Evolutionary conservation across 345 rosid genomes (phyloP).

Genomic region (Diplotaxis tenuifolia): DNA sequence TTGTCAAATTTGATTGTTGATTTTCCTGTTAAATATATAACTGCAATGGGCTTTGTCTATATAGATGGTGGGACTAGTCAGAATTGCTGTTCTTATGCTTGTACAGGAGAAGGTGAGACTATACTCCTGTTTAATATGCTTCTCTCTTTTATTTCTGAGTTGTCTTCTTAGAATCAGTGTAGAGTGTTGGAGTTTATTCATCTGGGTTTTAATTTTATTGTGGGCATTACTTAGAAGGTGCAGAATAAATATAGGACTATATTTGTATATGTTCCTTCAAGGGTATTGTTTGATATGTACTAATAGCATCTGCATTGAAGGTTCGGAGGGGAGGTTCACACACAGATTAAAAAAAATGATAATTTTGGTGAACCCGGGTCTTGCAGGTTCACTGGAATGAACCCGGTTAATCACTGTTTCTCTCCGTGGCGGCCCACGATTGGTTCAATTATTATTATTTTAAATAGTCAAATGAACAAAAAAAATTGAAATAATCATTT

Average conservation of each 20-base stretch:
- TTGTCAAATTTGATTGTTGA: constrained; percentile 12
- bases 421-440: no score
- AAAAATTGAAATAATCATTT: no score
- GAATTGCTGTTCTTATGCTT: constrained; percentile 69
- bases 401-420: no score
- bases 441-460: no score
- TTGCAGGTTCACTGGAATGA: no score
- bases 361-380: no score
- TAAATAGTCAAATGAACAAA: no score
- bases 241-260: not conserved
- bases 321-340: no score
- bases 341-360: no score
- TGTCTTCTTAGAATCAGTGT: constrained; percentile 13
- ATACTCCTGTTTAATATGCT: not conserved
- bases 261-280: constrained; percentile 1
- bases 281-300: not conserved
- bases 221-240: constrained; percentile 12
- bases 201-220: constrained; percentile 7
- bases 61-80: constrained; percentile 92
- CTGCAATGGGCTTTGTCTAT: constrained; percentile 33
- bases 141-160: constrained; percentile 5
- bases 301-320: no score
- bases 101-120: constrained; percentile 73
- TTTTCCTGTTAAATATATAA: constrained; percentile 15
- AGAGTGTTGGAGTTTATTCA: constrained; percentile 11